These are phyloP conservation scores for Pichia nanzhaoensis DNA, from an alignment of 805 yeast species.

Conservation along the genomic window DNA sequence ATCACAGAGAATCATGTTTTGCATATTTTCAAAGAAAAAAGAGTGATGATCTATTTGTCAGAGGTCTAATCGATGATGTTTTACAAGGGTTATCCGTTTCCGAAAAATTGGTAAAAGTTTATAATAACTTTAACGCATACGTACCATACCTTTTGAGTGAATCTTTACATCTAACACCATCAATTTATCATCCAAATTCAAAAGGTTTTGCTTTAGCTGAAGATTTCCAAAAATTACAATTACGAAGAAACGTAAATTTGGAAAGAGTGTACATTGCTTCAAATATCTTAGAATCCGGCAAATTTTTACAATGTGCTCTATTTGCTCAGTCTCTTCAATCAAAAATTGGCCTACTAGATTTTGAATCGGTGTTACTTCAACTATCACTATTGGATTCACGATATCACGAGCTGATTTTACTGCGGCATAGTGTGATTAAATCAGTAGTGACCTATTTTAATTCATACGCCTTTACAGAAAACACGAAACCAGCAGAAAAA, in stretches of 20 bases:
- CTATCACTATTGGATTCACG: slow-evolving; percentile 20
- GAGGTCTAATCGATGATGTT: background rate
- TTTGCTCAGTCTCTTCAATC: background rate
- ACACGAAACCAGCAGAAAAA: slow-evolving; percentile 3
- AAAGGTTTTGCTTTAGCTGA: background rate
- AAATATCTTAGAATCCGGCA: slow-evolving; percentile 14
- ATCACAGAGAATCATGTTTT: slow-evolving; percentile 2
- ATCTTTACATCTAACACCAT: slow-evolving; percentile 15
- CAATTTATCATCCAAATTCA: background rate
- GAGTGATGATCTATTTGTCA: slow-evolving; percentile 1
- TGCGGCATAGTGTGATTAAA: slow-evolving; percentile 6
- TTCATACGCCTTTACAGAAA: background rate
- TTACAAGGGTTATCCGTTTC: background rate
- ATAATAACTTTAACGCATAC: slow-evolving; percentile 5
- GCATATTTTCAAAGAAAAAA: slow-evolving; percentile 4
- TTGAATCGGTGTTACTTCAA: slow-evolving; percentile 15
- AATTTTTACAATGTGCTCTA: background rate
- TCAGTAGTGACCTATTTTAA: background rate
- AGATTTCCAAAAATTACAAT: slow-evolving; percentile 1
- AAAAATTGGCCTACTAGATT: slow-evolving; percentile 4
- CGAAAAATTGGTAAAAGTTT: background rate
- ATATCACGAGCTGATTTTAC: slow-evolving; percentile 18
- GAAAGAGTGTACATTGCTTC: slow-evolving; percentile 17
- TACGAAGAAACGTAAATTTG: slow-evolving; percentile 13
- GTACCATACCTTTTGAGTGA: slow-evolving; percentile 20